Conservation (phyloP, 2,329 filamentous ascomycete species). For the Sporothrix inflata region DNA sequence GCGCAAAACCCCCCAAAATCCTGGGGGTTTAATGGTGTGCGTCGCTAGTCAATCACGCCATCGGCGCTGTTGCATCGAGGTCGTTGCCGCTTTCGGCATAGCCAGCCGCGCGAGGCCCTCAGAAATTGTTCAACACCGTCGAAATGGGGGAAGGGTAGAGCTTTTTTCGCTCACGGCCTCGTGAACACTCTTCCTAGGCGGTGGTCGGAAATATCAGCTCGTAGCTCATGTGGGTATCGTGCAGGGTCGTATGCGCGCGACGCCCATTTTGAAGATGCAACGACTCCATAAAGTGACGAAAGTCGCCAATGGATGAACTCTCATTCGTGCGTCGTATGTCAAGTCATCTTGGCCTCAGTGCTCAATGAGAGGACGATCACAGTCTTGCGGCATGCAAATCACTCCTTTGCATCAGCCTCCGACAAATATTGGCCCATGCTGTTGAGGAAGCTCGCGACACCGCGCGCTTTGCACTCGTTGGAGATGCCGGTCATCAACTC, state of each 20-base stretch:
- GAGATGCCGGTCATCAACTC: neutral
- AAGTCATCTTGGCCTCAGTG: neutral
- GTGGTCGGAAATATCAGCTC: slow-evolving; percentile 6
- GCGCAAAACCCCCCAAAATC: neutral
- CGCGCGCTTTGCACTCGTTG: slow-evolving; percentile 10
- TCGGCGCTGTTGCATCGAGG: slow-evolving; percentile 10
- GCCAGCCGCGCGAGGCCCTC: neutral
- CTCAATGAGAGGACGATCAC: too few relatives aligned
- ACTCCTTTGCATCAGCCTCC: neutral
- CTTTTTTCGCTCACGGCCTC: neutral
- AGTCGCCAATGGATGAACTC: neutral
- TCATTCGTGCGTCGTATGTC: slow-evolving; percentile 3
- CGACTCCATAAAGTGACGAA: neutral
- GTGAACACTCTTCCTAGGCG: neutral
- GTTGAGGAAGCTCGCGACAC: slow-evolving; percentile 18
- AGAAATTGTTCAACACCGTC: neutral
- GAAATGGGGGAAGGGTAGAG: neutral
- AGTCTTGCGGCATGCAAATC: neutral
- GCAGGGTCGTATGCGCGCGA: neutral
- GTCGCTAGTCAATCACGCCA: slow-evolving; percentile 28
- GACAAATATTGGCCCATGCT: slow-evolving; percentile 18
- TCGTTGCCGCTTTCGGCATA: slow-evolving; percentile 9
- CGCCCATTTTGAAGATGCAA: neutral
- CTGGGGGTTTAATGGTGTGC: slow-evolving; percentile 28
- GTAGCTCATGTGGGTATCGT: slow-evolving; percentile 12